phyloP scores from a whole-genome alignment of 331 rosid species.

The Dryas integrifolia region DNA sequence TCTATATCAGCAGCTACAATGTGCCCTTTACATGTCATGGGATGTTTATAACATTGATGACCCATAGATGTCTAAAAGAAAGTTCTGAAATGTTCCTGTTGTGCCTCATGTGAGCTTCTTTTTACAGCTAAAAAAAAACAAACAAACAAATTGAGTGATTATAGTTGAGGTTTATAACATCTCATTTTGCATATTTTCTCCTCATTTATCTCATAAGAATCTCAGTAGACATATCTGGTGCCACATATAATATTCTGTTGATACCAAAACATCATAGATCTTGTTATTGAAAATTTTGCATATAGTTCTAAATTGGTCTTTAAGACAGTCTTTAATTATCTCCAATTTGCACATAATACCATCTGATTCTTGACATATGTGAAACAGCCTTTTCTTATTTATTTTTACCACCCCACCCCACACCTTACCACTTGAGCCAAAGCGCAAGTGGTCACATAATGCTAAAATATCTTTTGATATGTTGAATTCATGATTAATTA shows the following conservation, averaged over 20 bases:
- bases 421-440: not conserved
- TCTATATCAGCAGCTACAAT: not conserved
- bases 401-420: not conserved
- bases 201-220: too few relatives aligned
- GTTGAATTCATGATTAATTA: not conserved
- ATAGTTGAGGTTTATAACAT: not conserved
- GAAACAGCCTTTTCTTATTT: not conserved
- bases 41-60: not conserved
- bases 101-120: not conserved
- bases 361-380: not conserved
- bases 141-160: not conserved
- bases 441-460: not conserved
- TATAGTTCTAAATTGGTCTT: not conserved
- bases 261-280: not conserved
- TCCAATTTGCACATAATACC: not conserved
- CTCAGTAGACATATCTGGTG: too few relatives aligned
- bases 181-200: not conserved
- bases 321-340: not conserved
- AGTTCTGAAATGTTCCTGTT: not conserved
- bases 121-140: not conserved
- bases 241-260: not conserved
- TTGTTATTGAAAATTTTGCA: not conserved
- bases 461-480: conserved; percentile 1
- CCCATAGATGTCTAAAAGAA: not conserved
- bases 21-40: not conserved